Percentiles rank a stretch among this genome's conserved stretches.
Conservation (phyloP, 768 basidiomycete genomes). For the Xerocomellus amylosporus region DNA sequence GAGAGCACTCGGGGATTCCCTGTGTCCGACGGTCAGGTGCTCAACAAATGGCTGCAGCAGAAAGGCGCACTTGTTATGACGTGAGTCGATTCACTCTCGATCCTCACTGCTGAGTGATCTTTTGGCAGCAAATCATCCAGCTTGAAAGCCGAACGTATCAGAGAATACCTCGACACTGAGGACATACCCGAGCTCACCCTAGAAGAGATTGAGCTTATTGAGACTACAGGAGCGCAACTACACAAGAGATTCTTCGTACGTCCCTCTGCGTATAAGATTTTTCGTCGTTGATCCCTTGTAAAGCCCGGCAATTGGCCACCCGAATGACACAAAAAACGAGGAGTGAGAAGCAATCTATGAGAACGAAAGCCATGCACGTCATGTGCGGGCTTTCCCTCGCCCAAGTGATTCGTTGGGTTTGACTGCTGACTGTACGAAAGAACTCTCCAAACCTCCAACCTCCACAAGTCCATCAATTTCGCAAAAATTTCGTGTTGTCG, state of each 20-base stretch:
- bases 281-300: not conserved
- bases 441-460: too few species aligned
- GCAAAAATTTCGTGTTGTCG: too few species aligned
- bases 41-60: conserved; percentile 32
- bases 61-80: conserved; percentile 32
- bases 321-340: conserved; percentile 6
- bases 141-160: conserved; percentile 27
- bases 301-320: conserved; percentile 21
- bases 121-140: conserved; percentile 31
- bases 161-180: conserved; percentile 33
- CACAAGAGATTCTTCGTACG: conserved; percentile 30
- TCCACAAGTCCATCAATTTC: too few species aligned
- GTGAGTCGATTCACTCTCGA: conserved; percentile 13
- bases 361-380: too few species aligned
- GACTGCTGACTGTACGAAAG: too few species aligned
- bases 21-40: conserved; percentile 31
- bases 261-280: not conserved
- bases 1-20: conserved; percentile 22
- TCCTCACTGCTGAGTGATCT: not conserved
- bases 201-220: conserved; percentile 26
- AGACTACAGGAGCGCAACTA: conserved; percentile 22
- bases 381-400: too few species aligned
- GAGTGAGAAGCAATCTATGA: not conserved
- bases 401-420: too few species aligned
- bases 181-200: conserved; percentile 27